Evolutionary conservation across 2,329 filamentous ascomycete species (phyloP).

Genomic region (Karstenula rhodostoma): DNA sequence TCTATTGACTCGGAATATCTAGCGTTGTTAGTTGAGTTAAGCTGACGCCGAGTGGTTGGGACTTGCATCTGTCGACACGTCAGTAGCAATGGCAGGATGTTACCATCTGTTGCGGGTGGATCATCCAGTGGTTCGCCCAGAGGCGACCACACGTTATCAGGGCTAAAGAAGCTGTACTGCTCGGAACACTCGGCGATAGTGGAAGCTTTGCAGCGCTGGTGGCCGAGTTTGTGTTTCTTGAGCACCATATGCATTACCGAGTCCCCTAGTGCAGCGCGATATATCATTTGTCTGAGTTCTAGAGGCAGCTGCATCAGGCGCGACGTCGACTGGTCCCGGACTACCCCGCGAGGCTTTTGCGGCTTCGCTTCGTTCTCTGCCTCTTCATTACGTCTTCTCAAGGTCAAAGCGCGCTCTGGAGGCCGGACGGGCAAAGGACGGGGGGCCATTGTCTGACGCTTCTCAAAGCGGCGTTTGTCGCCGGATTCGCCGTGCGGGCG

Average conservation of each 20-base stretch:
- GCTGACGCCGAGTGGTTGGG: background rate
- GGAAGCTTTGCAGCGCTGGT: conserved; percentile 28
- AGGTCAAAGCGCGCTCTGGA: conserved; percentile 24
- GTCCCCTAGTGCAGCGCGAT: conserved; percentile 25
- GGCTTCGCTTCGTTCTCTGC: background rate
- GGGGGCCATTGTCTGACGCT: conserved; percentile 29
- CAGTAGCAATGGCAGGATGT: conserved; percentile 47
- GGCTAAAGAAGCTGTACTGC: conserved; percentile 24
- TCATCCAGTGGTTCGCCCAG: conserved; percentile 17
- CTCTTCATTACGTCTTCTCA: conserved; percentile 15
- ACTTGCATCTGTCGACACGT: conserved; percentile 38
- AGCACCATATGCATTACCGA: conserved; percentile 30
- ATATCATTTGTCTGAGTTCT: conserved; percentile 32
- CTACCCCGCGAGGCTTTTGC: conserved; percentile 15
- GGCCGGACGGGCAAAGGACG: conserved; percentile 27
- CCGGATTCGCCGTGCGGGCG: conserved; percentile 23
- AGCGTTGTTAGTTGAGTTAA: background rate
- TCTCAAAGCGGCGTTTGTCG: conserved; percentile 32
- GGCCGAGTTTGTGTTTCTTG: conserved; percentile 30
- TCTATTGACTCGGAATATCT: conserved; percentile 33
- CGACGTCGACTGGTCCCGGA: conserved; percentile 25
- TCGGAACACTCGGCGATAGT: conserved; percentile 22
- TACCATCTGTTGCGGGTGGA: conserved; percentile 23
- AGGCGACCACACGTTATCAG: conserved; percentile 25
- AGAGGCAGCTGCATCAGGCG: conserved; percentile 28